These are phyloP conservation scores for Pueraria montana DNA, from an alignment of 306 rosid species.

Conservation along the genomic window DNA sequence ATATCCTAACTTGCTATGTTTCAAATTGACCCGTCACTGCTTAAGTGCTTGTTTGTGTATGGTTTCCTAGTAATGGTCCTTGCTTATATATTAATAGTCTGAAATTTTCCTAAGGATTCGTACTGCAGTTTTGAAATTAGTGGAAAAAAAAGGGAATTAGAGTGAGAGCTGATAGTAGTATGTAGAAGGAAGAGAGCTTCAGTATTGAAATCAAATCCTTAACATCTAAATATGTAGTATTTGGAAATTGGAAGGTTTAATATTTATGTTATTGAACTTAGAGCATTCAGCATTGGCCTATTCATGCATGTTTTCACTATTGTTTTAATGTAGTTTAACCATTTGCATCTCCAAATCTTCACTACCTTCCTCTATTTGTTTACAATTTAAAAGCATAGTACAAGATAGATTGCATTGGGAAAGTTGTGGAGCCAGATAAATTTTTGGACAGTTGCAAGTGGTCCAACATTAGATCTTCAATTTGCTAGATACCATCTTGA, in stretches of 20 bases:
- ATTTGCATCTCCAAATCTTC: neutral
- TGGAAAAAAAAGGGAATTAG: neutral
- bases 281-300: conserved; percentile 22
- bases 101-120: neutral
- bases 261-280: neutral
- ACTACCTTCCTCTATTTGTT: neutral
- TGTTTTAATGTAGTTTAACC: neutral
- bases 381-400: neutral
- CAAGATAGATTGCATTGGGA: neutral
- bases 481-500: neutral
- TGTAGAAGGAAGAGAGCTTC: neutral
- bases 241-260: conserved; percentile 29
- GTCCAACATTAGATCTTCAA: neutral
- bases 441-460: neutral
- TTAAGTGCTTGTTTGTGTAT: too few relatives aligned
- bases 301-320: neutral
- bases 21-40: too few relatives aligned
- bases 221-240: neutral
- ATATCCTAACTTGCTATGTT: too few relatives aligned
- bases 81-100: neutral
- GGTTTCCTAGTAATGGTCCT: neutral
- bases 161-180: neutral
- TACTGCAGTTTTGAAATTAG: neutral
- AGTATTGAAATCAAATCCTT: neutral
- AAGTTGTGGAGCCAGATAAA: neutral